Evolutionary conservation across 140 eudicot species (phyloP).

Genomic region (Bidens hawaiensis): DNA sequence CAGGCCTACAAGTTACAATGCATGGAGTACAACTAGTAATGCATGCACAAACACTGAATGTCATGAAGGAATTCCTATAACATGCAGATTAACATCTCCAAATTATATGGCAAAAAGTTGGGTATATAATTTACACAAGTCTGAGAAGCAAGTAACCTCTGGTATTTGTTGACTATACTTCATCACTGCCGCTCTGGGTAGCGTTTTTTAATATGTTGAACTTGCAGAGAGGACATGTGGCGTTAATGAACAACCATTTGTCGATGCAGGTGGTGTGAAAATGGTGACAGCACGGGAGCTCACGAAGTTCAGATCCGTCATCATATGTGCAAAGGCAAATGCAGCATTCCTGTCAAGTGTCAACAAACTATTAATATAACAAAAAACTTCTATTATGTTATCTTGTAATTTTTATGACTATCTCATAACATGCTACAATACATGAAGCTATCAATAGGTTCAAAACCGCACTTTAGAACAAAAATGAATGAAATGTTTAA

Average conservation of each 20-base stretch:
- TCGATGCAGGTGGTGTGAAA: conserved; percentile 87
- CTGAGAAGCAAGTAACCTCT: conserved; percentile 6
- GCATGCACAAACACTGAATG: background rate
- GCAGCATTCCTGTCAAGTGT: conserved; percentile 81
- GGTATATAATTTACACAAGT: conserved; percentile 20
- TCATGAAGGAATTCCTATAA: conserved; percentile 8
- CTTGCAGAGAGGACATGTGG: conserved; percentile 97
- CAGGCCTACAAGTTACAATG: background rate
- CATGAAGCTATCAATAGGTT: too few relatives aligned
- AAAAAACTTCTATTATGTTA: background rate
- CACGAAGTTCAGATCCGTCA: conserved; percentile 89
- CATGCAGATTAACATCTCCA: conserved; percentile 27
- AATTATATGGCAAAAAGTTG: conserved; percentile 21
- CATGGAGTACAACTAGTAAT: too few relatives aligned
- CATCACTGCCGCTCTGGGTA: conserved; percentile 75
- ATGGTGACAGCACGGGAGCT: conserved; percentile 93
- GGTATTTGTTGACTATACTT: conserved; percentile 42
- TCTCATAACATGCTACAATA: too few relatives aligned
- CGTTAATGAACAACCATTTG: conserved; percentile 85
- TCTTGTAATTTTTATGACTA: too few relatives aligned
- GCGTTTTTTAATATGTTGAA: conserved; percentile 77
- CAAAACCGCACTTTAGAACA: too few relatives aligned
- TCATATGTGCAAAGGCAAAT: conserved; percentile 84
- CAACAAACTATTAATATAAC: background rate
- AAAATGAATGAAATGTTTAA: too few relatives aligned